phyloP scores from a whole-genome alignment of 2,329 filamentous ascomycete species.

The Fusarium sp. region DNA sequence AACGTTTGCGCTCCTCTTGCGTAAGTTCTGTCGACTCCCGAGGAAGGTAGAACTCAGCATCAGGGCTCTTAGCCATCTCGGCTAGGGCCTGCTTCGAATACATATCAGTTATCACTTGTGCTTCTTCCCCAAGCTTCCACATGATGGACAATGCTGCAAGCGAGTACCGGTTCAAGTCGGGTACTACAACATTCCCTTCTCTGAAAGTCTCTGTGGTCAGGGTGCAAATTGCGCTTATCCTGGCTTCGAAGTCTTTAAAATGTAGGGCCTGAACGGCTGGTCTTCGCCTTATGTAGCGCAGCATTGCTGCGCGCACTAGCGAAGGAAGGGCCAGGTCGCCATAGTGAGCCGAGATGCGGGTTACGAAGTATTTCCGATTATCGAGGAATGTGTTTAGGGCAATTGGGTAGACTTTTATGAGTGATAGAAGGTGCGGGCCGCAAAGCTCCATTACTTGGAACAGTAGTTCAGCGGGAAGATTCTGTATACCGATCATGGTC shows the following conservation, averaged over 20 bases:
- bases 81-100: not conserved
- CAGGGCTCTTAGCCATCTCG: rapidly evolving
- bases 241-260: too few species aligned
- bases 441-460: not conserved
- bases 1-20: not conserved
- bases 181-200: too few species aligned
- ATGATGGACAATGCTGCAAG: not conserved
- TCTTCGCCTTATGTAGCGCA: not conserved
- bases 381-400: not conserved
- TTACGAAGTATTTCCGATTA: not conserved
- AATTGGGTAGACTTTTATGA: not conserved
- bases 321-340: not conserved
- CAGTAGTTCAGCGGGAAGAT: not conserved
- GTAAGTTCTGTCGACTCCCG: not conserved
- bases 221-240: too few species aligned
- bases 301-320: not conserved
- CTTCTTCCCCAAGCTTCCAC: not conserved
- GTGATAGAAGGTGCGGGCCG: not conserved
- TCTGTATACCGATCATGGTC: not conserved
- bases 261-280: too few species aligned
- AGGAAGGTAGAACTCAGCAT: not conserved
- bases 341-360: not conserved
- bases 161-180: not conserved
- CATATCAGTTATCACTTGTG: not conserved
- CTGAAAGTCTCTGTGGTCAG: too few species aligned